Percentiles rank a stretch among this genome's conserved stretches.
Evolutionary conservation across 192 early-diverging fungal genomes (phyloP).

Genomic region (Oehlia diaphana): DNA sequence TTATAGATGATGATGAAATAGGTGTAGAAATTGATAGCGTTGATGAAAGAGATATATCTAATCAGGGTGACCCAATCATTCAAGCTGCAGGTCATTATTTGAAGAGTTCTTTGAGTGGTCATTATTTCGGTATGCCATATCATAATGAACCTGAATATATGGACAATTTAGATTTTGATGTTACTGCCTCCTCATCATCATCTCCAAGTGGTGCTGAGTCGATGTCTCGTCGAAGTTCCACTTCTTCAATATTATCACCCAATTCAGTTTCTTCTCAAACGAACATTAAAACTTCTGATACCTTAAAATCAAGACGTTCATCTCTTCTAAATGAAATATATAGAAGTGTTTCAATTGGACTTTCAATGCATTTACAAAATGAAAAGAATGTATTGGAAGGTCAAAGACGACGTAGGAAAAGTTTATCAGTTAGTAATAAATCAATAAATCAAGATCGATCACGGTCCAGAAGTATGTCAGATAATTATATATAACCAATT

Average conservation of each 20-base stretch:
- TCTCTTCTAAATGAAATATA: conserved; percentile 27
- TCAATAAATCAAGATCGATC: neutral
- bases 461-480: conserved; percentile 4
- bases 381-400: conserved; percentile 23
- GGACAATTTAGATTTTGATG: neutral
- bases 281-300: neutral
- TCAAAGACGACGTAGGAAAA: neutral
- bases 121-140: conserved; percentile 9
- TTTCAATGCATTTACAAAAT: conserved; percentile 29
- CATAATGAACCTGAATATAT: conserved; percentile 20
- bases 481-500: neutral
- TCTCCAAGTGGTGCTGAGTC: neutral
- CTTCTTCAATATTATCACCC: neutral
- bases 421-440: neutral
- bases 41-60: conserved; percentile 17
- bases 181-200: neutral
- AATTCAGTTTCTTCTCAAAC: neutral
- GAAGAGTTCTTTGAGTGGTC: conserved; percentile 1
- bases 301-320: neutral
- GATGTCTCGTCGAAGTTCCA: conserved; percentile 4
- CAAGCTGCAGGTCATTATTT: conserved; percentile 12
- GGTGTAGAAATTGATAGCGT: neutral
- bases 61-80: conserved; percentile 21
- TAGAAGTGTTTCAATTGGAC: conserved; percentile 23
- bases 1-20: neutral